phyloP scores from a whole-genome alignment of 495 filamentous ascomycete genomes.

The Hapsidospora chrysogenum region DNA sequence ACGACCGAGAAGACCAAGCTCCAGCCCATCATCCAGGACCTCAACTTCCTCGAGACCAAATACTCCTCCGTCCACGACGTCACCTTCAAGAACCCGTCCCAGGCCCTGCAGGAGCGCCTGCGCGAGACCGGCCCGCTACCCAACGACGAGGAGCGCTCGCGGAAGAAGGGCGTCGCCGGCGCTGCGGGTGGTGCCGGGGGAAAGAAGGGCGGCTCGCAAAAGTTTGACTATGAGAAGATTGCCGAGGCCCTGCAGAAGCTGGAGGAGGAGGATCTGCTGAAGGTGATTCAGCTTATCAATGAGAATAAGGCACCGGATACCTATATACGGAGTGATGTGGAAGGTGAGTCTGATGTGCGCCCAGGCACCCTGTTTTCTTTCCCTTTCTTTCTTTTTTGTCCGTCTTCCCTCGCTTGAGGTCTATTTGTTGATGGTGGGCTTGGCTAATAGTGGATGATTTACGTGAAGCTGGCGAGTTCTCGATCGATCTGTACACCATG shows the following conservation, averaged over 20 bases:
- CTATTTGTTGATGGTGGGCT: constrained; percentile 1
- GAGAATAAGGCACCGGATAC: constrained; percentile 86
- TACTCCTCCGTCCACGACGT: constrained; percentile 77
- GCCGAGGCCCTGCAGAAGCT: constrained; percentile 46
- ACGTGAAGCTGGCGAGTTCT: constrained; percentile 81
- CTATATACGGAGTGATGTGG: constrained; percentile 92
- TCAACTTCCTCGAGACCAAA: constrained; percentile 68
- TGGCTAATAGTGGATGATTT: constrained; percentile 7
- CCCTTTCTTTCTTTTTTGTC: constrained; percentile 1
- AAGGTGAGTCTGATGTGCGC: constrained; percentile 71
- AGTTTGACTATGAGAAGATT: constrained; percentile 90
- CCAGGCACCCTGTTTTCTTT: background rate
- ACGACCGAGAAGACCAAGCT: constrained; percentile 77
- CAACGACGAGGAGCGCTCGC: constrained; percentile 47
- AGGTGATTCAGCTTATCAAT: constrained; percentile 94
- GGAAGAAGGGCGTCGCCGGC: constrained; percentile 23
- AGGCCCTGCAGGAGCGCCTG: constrained; percentile 55
- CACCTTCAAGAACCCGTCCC: constrained; percentile 82
- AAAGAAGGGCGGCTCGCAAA: constrained; percentile 59
- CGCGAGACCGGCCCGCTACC: constrained; percentile 71
- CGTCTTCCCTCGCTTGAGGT: background rate
- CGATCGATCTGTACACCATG: constrained; percentile 92
- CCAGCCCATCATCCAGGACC: constrained; percentile 57
- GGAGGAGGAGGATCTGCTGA: constrained; percentile 51
- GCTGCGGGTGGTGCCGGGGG: constrained; percentile 33